Evolutionary conservation across 768 basidiomycete genomes (phyloP), one percentile per base, ranked within the genome.

Genomic region (Sporobolomyces roseus): DNA sequence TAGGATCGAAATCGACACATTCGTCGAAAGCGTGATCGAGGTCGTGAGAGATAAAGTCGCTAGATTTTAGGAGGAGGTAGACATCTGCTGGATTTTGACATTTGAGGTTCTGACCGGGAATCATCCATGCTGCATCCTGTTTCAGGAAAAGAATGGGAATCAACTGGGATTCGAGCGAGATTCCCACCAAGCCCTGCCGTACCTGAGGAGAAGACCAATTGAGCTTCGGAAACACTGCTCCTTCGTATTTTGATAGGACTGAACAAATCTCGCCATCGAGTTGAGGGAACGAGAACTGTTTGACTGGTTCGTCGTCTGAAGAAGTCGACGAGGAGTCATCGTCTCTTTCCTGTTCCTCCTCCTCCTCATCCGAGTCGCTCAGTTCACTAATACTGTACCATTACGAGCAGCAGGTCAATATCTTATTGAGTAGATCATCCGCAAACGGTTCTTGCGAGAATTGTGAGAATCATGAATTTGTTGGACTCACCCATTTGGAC

Each of bases 131-230:
- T 35, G 93, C 91, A 74, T 98, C 94, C 91, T 93, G 21, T 21
- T 6, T 21, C 6, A 46, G 21, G 6, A 10, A 46, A 46, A 21
- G 23, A 23, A 29, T 27, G 9, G 3, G 23, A n/a, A 14, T 9
- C n/a, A 30, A 1, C 66, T 32, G 32, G 30, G 29, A 35, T 25
- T 75, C 66, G 27, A 45, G 9, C 19, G 52, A 21, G 29, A 14
- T 9, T 29, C 19, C 8, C 45, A 8, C n/a, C 9, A 41, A 41
- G 38, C 10, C 9, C 17, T 41, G n/a, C 74, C 82, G 65, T 66
- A 89, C 93, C 81, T 87, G 88, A 19, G 93, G 93, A n/a, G 90
- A 87, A 9, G 92, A 90, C 80, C 93, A 96, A 76, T 96, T 97
- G 63, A 98, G 85, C 79, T 98, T 98, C 1, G 93, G 93, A 77